Percentiles rank a stretch among this genome's conserved stretches.
Conservation (phyloP, 495 filamentous ascomycete species). For the Hypoxylon crocopeplum region DNA sequence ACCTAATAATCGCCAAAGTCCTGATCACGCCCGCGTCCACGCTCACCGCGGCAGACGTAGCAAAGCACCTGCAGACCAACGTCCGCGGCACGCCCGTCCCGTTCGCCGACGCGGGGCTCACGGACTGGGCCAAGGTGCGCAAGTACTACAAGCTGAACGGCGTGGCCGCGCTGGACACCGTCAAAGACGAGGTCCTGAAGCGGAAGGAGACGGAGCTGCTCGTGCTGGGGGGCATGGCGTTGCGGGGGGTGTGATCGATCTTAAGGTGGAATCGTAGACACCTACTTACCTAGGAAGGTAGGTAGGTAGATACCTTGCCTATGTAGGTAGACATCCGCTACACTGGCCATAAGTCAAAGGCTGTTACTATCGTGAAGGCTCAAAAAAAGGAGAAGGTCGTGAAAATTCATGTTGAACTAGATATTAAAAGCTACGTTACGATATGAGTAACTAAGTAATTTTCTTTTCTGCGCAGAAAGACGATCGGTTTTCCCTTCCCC, state of each 20-base stretch:
- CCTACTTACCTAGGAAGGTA: neutral
- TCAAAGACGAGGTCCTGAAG: conserved; percentile 43
- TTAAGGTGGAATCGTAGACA: too few species aligned
- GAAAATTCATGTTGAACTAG: too few species aligned
- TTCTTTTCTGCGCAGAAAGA: too few species aligned
- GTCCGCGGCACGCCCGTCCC: conserved; percentile 68
- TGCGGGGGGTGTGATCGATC: conserved; percentile 69
- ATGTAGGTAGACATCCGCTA: too few species aligned
- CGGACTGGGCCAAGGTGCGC: conserved; percentile 72
- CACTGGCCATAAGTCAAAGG: too few species aligned
- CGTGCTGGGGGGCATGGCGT: conserved; percentile 74
- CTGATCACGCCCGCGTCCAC: conserved; percentile 33
- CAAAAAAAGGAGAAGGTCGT: too few species aligned
- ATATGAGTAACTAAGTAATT: too few species aligned
- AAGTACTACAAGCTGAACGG: conserved; percentile 84
- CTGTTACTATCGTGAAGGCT: too few species aligned
- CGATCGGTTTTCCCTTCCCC: too few species aligned
- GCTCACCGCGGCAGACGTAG: conserved; percentile 60
- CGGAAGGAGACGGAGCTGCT: conserved; percentile 65
- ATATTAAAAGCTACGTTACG: too few species aligned
- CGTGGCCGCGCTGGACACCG: conserved; percentile 48
- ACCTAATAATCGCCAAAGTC: conserved; percentile 81
- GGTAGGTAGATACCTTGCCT: neutral
- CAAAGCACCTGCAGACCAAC: conserved; percentile 64
- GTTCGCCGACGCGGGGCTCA: conserved; percentile 67